phyloP scores from a whole-genome alignment of 225 moss, liverwort and hornwort species.

The Lunularia cruciata region DNA sequence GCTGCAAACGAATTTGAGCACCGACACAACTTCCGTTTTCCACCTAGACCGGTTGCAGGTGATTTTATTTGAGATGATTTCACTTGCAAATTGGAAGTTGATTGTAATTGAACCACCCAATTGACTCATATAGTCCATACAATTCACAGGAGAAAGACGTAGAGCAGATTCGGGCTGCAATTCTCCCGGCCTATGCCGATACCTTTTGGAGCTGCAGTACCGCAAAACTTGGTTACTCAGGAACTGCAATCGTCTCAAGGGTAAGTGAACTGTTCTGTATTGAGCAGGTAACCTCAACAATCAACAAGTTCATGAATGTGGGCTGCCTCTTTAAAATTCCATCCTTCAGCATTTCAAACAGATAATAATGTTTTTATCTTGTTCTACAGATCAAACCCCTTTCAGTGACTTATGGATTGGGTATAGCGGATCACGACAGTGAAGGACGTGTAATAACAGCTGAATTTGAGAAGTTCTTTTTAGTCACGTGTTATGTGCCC shows the following conservation, averaged over 20 bases:
- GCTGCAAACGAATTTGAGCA: too few species aligned
- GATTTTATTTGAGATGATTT: too few species aligned
- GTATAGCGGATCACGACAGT: constrained; percentile 61
- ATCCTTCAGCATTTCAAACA: background rate
- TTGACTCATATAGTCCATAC: background rate
- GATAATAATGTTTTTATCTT: background rate
- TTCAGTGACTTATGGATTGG: constrained; percentile 75
- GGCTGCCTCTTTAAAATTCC: too few species aligned
- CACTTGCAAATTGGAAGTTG: too few species aligned
- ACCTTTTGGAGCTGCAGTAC: constrained; percentile 92
- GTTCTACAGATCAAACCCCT: constrained; percentile 66
- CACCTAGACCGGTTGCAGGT: too few species aligned
- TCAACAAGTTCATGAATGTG: too few species aligned
- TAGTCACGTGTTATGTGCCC: constrained; percentile 79
- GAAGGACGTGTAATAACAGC: constrained; percentile 88
- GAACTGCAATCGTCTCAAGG: constrained; percentile 85
- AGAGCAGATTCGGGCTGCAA: constrained; percentile 48
- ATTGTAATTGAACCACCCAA: too few species aligned
- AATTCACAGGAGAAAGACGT: constrained; percentile 74
- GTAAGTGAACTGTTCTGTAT: too few species aligned
- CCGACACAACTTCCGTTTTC: too few species aligned
- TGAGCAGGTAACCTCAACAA: too few species aligned
- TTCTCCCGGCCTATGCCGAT: constrained; percentile 56
- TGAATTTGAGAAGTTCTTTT: constrained; percentile 75
- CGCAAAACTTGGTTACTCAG: constrained; percentile 86